Conservation (phyloP, 495 filamentous ascomycete genomes). For the Lepidopterella palustris region DNA sequence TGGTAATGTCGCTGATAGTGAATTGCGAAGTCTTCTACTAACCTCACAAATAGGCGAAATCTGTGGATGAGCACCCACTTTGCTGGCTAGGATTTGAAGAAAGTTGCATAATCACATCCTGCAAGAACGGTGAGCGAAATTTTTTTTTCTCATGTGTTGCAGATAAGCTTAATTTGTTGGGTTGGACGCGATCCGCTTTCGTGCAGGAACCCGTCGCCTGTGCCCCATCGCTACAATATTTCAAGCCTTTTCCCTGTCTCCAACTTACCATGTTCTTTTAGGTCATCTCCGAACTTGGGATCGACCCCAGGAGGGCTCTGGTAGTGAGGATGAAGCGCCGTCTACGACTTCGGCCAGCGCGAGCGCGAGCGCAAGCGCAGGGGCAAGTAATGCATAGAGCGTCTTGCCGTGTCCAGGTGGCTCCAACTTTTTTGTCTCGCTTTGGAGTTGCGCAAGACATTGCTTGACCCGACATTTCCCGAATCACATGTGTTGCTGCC, state of each 20-base stretch:
- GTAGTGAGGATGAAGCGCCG: slow-evolving; percentile 34
- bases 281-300: slow-evolving; percentile 88
- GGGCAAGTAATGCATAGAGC: not conserved
- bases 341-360: slow-evolving; percentile 28
- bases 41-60: slow-evolving; percentile 57
- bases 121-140: slow-evolving; percentile 62
- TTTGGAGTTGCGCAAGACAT: not conserved
- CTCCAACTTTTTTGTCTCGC: not conserved
- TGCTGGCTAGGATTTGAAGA: slow-evolving; percentile 88
- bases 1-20: slow-evolving; percentile 48
- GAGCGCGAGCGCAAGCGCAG: slow-evolving; percentile 8
- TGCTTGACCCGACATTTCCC: not conserved
- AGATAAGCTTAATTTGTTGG: slow-evolving; percentile 1
- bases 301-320: slow-evolving; percentile 59
- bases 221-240: not conserved
- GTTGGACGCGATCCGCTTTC: slow-evolving; percentile 2
- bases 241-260: not conserved
- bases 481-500: not conserved
- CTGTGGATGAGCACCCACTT: slow-evolving; percentile 76
- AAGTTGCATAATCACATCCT: slow-evolving; percentile 86
- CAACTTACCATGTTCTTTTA: slow-evolving; percentile 33
- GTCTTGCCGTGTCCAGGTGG: not conserved
- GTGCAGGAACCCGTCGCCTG: slow-evolving; percentile 19
- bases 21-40: not conserved
- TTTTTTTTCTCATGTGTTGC: slow-evolving; percentile 2